A percentile compares a stretch with the other conserved stretches of the same genome.
Conservation (phyloP, 73 alveolate species). For the Tetrahymena elliotti region DNA sequence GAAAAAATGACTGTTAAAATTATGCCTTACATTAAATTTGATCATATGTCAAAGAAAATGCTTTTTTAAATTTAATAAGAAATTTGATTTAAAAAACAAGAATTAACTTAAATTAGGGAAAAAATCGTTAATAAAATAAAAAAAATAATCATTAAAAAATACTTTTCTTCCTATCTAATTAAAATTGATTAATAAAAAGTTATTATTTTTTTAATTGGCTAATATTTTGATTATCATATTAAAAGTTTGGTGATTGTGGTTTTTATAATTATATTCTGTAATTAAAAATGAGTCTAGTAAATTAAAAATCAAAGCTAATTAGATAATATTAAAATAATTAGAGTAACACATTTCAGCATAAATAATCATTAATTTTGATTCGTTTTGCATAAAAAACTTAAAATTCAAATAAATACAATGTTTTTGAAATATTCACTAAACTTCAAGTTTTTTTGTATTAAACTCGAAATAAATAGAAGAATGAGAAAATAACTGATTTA, state of each 20-base stretch:
- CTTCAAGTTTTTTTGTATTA: neutral
- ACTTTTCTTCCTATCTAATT: neutral
- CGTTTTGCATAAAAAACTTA: neutral
- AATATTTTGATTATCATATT: too few species aligned
- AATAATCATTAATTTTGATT: neutral
- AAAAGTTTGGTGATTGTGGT: neutral
- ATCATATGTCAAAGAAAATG: too few species aligned
- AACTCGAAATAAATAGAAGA: neutral
- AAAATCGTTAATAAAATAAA: too few species aligned
- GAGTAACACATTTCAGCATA: neutral
- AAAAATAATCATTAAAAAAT: neutral
- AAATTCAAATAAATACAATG: neutral
- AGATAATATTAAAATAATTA: neutral
- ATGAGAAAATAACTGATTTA: neutral
- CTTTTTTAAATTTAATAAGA: too few species aligned
- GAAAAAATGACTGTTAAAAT: too few species aligned
- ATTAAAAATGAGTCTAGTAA: neutral
- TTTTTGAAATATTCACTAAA: too few species aligned
- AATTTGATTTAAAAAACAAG: too few species aligned
- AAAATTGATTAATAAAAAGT: too few species aligned
- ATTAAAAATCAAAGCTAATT: neutral
- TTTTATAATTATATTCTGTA: neutral
- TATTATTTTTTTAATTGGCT: neutral
- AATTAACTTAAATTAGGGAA: too few species aligned
- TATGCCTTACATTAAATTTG: too few species aligned